phyloP scores from a whole-genome alignment of 2,329 filamentous ascomycete genomes.

The Fusarium sp. region DNA sequence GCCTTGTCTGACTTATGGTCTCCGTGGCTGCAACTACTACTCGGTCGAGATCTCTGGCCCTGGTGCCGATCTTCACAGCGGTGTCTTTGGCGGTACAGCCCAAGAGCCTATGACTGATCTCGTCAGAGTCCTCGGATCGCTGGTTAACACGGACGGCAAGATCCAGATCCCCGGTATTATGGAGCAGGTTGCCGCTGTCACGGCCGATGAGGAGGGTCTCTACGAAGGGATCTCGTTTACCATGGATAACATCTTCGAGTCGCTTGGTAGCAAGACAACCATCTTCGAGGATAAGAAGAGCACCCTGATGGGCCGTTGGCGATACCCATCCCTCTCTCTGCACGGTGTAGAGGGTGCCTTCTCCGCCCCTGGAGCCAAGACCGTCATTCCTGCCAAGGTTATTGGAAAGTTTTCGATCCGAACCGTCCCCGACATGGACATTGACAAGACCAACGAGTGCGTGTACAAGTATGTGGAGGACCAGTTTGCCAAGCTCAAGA shows the following conservation, averaged over 20 bases:
- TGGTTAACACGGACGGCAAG: conserved; percentile 92
- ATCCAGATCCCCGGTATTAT: conserved; percentile 95
- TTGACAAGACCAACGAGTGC: conserved; percentile 86
- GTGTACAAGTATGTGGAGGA: conserved; percentile 89
- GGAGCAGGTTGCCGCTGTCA: conserved; percentile 92
- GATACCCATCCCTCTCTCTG: conserved; percentile 92
- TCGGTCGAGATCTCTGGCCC: conserved; percentile 91
- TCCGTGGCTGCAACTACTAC: conserved; percentile 99
- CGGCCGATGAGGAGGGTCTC: conserved; percentile 87
- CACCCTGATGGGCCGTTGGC: conserved; percentile 96
- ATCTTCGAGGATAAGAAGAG: conserved; percentile 91
- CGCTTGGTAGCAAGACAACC: conserved; percentile 88
- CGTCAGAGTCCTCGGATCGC: conserved; percentile 82
- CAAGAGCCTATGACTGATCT: conserved; percentile 99
- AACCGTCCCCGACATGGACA: conserved; percentile 98
- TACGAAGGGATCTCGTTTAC: conserved; percentile 94
- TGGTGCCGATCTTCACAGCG: conserved; percentile 94
- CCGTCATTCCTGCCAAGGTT: conserved; percentile 98
- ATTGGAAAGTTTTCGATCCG: conserved; percentile 98
- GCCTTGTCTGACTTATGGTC: conserved; percentile 96
- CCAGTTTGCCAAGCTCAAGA: conserved; percentile 87
- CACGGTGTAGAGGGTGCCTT: conserved; percentile 98
- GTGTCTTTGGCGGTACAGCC: conserved; percentile 95
- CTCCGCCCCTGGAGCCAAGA: conserved; percentile 94
- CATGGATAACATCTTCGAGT: conserved; percentile 95